Base-by-base conservation (phyloP, 345 rosid species). In the Citrus unshiu region DNA sequence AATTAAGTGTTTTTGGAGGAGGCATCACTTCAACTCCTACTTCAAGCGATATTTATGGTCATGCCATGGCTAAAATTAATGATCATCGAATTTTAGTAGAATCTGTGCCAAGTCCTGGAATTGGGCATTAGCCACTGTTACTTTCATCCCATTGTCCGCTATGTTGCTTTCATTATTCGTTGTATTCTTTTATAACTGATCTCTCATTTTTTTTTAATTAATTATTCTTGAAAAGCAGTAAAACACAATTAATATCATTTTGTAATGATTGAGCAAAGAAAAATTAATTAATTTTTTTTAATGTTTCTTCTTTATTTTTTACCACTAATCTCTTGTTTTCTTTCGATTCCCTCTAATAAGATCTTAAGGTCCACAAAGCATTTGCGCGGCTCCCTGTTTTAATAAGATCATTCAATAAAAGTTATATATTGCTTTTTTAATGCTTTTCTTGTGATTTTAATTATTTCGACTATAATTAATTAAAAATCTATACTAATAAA, bases 51-150 rank as follows among this genome's bases (percentile, higher is more conserved):
- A 68, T 46, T 46, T 13, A 75, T 24, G 82, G 54, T 54, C 54
- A 75, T 66, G 51, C 6, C n/a, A 35, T 72, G 57, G 71, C 35
- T 37, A n/a, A 40, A 40, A 40, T 4, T 40, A 12, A 40, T 40
- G 46, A 9, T 40, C 46, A 9, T 40, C 13, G 81, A 25, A 22
- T 76, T 22, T 22, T 72, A 19, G 56, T 9, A 24, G 56, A n/a
- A 74, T 89, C 91, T 0, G 85, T 85, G 57, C 91, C 91, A 4
- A 89, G 91, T 79, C 91, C 91, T 4, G 90, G 90, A 61, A 87
- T 84, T 43, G 88, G 91, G 65, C 87, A 88, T 68, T 84, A 80
- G 83, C 2, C 74, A 64, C 57, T 51, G 21, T 16, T 37, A 35
- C 7, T 3, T 9, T 6, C 54, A 6, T 27, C n/a, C 24, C 43